Percentiles rank a stretch among this genome's conserved stretches.
Conservation (phyloP, 129 eudicot genomes). For the Helichrysum umbraculigerum region DNA sequence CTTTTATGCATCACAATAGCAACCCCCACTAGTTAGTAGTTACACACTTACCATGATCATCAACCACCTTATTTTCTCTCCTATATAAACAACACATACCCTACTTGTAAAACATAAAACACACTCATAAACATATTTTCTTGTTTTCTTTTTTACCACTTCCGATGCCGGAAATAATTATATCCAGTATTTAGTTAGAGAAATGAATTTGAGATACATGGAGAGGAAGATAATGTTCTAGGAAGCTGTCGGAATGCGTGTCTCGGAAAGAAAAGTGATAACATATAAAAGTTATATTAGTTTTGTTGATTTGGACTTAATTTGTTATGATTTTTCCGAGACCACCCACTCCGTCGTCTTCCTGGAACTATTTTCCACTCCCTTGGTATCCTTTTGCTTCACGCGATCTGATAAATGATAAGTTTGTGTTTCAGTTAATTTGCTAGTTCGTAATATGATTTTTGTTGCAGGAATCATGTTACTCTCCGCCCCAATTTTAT, state of each 20-base stretch:
- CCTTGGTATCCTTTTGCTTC: conserved; percentile 5
- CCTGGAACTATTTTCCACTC: conserved; percentile 9
- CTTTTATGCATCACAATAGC: too few species aligned
- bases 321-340: conserved; percentile 20
- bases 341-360: conserved; percentile 15
- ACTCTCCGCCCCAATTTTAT: too few species aligned
- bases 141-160: not conserved
- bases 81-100: too few species aligned
- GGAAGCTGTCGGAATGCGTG: conserved; percentile 16
- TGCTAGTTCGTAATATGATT: too few species aligned
- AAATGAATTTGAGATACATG: not conserved
- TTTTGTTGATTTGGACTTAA: not conserved
- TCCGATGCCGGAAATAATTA: too few species aligned
- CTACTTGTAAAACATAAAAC: too few species aligned
- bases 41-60: too few species aligned
- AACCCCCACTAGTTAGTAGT: too few species aligned
- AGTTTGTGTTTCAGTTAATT: too few species aligned
- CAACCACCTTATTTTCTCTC: too few species aligned
- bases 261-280: not conserved
- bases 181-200: not conserved
- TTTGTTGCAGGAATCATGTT: too few species aligned
- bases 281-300: not conserved
- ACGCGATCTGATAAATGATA: not conserved
- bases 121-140: not conserved
- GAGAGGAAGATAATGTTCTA: not conserved